Base-by-base conservation (phyloP, 2,329 filamentous ascomycete species). In the Achaetomium macrosporum region DNA sequence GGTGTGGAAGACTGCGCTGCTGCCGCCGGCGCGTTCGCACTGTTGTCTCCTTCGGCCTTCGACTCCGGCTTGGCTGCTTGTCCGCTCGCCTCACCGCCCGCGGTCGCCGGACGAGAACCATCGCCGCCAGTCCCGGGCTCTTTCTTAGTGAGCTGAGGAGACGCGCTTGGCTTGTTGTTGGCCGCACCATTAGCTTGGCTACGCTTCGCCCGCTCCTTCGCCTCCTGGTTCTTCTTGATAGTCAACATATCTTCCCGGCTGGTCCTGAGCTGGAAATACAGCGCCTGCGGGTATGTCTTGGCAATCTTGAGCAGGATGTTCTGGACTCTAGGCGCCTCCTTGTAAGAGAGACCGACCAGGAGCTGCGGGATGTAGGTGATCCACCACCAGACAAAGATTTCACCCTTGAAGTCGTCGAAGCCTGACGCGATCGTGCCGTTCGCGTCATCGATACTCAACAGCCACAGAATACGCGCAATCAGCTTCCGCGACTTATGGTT, bases 311-410 rank as follows among this genome's bases (percentile, higher is more conserved):
- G 81, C 16, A 99, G 78, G 46, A 99, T 89, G 47, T 83, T 82
- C 66, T 93, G 87, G 42, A 92, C 88, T 44, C 95, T 86, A 5
- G 84, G 83, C 12, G 90, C 92, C 70, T 99, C 95, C 62, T 92
- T 91, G 65, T 96, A 86, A 2, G 88, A 89, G 47, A 99, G 77
- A 48, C 92, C 93, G 41, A 90, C 92, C 31, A 99, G 81, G 40
- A 99, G 79, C 69, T 99, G 93, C 16, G 93, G 93, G 58, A 99
- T 97, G 68, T 95, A 99, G 0, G 92, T 97, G 61, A 97, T 96
- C 93, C 93, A 99, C 72, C 97, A 99, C 93, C 93, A 99, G 12
- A 95, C 90, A 0, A 91, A 90, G 2, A 90, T 95, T 62, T 99
- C 95, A 47, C 93, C 93, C 75, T 97, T 96, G 74, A 93, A 99